Conservation (phyloP, 352 stramenopile species). For the Phytophthora nicotianae region DNA sequence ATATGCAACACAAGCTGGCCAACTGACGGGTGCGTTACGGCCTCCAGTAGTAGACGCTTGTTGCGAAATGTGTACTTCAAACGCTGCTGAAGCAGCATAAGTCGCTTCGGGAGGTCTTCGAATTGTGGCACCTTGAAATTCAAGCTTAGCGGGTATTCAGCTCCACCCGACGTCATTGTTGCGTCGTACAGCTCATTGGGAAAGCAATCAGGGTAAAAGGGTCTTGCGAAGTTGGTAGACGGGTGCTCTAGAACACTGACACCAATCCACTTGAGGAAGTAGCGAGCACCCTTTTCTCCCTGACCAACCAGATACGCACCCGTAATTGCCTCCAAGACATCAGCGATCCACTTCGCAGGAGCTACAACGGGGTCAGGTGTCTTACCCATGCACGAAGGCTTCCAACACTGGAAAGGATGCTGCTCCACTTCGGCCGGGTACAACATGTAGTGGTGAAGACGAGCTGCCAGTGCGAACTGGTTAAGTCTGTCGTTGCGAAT, state of each 20-base stretch:
- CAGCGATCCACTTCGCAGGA: conserved; percentile 85
- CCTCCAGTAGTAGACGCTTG: conserved; percentile 77
- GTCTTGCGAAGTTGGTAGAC: conserved; percentile 42
- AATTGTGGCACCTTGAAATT: conserved; percentile 66
- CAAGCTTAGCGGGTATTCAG: conserved; percentile 35
- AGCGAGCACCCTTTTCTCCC: conserved; percentile 70
- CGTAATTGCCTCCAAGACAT: conserved; percentile 84
- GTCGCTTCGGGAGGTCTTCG: conserved; percentile 54
- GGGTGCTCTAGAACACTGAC: conserved; percentile 58
- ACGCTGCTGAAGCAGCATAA: conserved; percentile 70
- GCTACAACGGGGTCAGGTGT: conserved; percentile 75
- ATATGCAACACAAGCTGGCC: conserved; percentile 61
- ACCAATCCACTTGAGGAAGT: conserved; percentile 82
- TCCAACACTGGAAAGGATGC: conserved; percentile 86
- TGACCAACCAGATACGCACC: conserved; percentile 78
- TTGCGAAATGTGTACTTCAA: conserved; percentile 86
- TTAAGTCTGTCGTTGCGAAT: conserved; percentile 88
- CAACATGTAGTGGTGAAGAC: conserved; percentile 81
- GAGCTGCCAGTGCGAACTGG: conserved; percentile 61
- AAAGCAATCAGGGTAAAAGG: conserved; percentile 75
- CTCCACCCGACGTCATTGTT: conserved; percentile 26
- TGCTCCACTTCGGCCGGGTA: conserved; percentile 82
- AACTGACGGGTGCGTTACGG: conserved; percentile 79
- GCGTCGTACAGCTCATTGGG: conserved; percentile 64
- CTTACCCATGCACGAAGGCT: conserved; percentile 87